Base-by-base conservation (phyloP, 192 early-diverging fungal genomes). In the Chytriomyces sp. region DNA sequence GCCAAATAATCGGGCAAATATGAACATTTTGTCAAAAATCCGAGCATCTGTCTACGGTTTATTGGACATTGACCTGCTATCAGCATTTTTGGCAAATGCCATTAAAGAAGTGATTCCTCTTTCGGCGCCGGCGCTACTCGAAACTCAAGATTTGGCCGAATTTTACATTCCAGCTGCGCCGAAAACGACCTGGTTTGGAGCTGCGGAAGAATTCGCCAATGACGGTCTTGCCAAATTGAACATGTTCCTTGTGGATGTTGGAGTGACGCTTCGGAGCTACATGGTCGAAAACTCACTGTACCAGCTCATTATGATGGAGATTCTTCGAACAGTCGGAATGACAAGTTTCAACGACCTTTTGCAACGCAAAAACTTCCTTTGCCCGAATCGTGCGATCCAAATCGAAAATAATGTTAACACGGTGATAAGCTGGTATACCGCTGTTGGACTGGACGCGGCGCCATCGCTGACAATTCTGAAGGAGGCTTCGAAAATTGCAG, bases 391-490 rank as follows among this genome's bases (percentile, higher is more conserved):
- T 77, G 93, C 90, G 16, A 92, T 94, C 91, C 96, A 96, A 87
- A 94, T 97, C 77, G 94, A 96, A 83, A 96, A 94, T 80, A 97
- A 97, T 67, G 87, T 96, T 65, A 93, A 93, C 5, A 89, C 93
- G 24, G 89, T 97, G 75, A 92, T 95, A 79, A 95, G 96, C 76
- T 97, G 96, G 96, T 96, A 93, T 89, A 93, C 93, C 80, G 87
- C 88, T 7, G 91, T 94, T 78, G 91, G 89, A 35, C 87, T 95
- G 7, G 13, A 57, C 20, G 53, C 53, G 13, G 16, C 20, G 13
- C 20, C 53, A 20, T 13, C 53, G 13, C 53, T 57, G 16, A 20
- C 13, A 57, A 57, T 57, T 20, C 53, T 57, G 16, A 57, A 57
- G 53, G 53, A 57, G 20, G 53, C 53, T n/a, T 13, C 53, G 16